phyloP scores from a whole-genome alignment of 345 rosid genomes.

The Arabidopsis thaliana region DNA sequence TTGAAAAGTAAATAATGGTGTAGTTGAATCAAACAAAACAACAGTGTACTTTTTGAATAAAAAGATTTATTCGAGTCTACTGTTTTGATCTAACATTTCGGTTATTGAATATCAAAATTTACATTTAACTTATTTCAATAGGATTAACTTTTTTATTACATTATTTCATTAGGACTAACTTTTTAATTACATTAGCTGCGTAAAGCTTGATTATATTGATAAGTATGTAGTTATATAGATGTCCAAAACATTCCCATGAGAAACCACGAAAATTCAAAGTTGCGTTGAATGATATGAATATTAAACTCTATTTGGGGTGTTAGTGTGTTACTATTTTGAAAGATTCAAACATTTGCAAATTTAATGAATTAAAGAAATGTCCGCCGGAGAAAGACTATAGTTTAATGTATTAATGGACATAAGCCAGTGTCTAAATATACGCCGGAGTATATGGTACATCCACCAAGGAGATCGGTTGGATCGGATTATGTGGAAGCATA shows the following conservation, averaged over 20 bases:
- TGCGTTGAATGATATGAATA: slow-evolving; percentile 25
- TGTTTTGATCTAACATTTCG: slow-evolving; percentile 2
- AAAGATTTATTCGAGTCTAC: neutral
- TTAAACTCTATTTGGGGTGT: neutral
- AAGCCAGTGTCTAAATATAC: neutral
- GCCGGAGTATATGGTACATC: neutral
- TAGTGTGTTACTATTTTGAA: slow-evolving; percentile 1
- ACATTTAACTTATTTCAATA: neutral
- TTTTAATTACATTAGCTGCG: neutral
- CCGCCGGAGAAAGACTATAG: slow-evolving; percentile 35
- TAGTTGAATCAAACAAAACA: slow-evolving; percentile 19
- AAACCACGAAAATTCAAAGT: slow-evolving; percentile 12
- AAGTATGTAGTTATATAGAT: slow-evolving; percentile 21
- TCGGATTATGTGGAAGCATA: slow-evolving; percentile 1
- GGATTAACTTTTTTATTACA: neutral
- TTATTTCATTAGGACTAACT: neutral
- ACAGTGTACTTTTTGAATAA: neutral
- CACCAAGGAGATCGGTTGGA: neutral
- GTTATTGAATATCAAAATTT: slow-evolving; percentile 1
- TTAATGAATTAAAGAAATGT: slow-evolving; percentile 4
- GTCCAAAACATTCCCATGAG: slow-evolving; percentile 39
- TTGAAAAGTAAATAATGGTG: slow-evolving; percentile 39
- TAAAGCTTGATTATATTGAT: slow-evolving; percentile 22
- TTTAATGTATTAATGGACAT: slow-evolving; percentile 22
- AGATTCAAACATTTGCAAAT: slow-evolving; percentile 11